These are phyloP conservation scores for Excoecaria agallocha DNA, from an alignment of 345 rosid species.

Conservation along the genomic window DNA sequence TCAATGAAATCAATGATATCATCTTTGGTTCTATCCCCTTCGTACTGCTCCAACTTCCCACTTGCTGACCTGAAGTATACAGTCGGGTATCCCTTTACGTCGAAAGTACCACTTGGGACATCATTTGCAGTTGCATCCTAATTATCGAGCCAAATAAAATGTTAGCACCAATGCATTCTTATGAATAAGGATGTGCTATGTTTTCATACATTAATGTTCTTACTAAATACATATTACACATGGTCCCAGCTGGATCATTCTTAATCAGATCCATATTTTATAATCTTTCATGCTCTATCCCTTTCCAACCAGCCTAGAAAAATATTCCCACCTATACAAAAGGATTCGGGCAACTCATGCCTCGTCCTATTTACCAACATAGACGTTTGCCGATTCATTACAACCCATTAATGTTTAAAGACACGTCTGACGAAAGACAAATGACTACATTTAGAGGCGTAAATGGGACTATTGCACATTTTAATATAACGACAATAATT, in stretches of 20 bases:
- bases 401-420: neutral
- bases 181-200: too few species aligned
- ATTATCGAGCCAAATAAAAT: neutral
- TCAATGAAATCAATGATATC: slow-evolving; percentile 76
- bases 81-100: slow-evolving; percentile 85
- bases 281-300: neutral
- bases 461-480: neutral
- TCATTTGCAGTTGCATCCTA: slow-evolving; percentile 95
- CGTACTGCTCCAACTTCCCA: slow-evolving; percentile 60
- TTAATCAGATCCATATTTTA: too few species aligned
- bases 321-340: neutral
- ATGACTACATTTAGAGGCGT: neutral
- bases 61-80: slow-evolving; percentile 67
- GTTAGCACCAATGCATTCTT: neutral
- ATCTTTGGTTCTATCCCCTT: slow-evolving; percentile 78
- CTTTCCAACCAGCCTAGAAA: neutral
- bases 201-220: too few species aligned
- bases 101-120: slow-evolving; percentile 53
- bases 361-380: neutral
- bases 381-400: neutral
- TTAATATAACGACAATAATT: neutral
- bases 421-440: neutral
- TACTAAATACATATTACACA: too few species aligned
- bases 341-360: neutral
- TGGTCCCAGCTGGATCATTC: too few species aligned